Evolutionary conservation across 208 protist genomes (phyloP).

Genomic region (Leishmania tropica): DNA sequence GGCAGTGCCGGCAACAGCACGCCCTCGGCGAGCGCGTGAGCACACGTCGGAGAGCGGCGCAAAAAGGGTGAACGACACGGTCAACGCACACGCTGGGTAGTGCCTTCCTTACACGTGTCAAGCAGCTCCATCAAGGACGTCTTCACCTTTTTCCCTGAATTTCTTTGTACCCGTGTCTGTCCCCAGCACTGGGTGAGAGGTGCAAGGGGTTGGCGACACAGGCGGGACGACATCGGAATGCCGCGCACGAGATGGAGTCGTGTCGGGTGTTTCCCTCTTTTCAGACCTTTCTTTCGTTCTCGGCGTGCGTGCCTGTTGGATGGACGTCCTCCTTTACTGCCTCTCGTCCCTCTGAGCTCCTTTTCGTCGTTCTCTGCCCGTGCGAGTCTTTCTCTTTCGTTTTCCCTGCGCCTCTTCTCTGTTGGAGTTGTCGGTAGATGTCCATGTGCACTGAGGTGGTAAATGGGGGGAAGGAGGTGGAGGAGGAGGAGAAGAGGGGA

Average conservation of each 20-base stretch:
- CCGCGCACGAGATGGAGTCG: background rate
- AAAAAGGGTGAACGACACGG: background rate
- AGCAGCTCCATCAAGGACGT: background rate
- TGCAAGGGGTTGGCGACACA: background rate
- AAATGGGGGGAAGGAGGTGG: background rate
- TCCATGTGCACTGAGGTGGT: background rate
- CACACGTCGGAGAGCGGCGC: background rate
- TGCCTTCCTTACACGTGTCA: background rate
- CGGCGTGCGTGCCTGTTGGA: background rate
- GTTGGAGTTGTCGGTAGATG: background rate
- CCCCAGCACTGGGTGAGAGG: background rate
- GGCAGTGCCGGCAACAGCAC: conserved; percentile 8
- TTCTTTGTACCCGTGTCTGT: background rate
- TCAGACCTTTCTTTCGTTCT: background rate
- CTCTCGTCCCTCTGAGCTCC: background rate
- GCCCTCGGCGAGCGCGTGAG: conserved; percentile 10
- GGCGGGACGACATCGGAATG: background rate
- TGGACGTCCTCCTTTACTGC: background rate
- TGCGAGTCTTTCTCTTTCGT: background rate
- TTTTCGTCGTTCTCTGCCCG: background rate
- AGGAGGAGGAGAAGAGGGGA: no score
- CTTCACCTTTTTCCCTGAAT: background rate
- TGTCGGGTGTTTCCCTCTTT: background rate
- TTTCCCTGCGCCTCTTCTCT: background rate
- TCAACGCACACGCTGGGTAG: background rate